phyloP scores from a whole-genome alignment of 768 basidiomycete species.

The Boletus fagicola region DNA sequence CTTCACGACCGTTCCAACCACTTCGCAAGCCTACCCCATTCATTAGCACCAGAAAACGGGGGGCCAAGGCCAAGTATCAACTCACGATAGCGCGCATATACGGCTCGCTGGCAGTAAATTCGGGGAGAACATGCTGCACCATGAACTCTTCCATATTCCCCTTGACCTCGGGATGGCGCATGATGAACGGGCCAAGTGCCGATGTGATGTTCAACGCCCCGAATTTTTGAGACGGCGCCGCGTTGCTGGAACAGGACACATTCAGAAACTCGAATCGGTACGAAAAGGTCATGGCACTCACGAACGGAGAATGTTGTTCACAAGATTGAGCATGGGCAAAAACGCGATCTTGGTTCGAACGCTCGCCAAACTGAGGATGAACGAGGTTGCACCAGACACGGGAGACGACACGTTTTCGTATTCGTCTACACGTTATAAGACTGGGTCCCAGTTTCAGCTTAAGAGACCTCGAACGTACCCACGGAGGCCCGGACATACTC shows the following conservation, averaged over 20 bases:
- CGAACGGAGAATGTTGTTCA: constrained; percentile 71
- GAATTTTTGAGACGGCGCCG: constrained; percentile 65
- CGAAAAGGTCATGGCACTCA: constrained; percentile 34
- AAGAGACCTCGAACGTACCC: constrained; percentile 43
- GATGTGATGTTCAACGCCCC: constrained; percentile 84
- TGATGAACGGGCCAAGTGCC: constrained; percentile 73
- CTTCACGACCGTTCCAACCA: constrained; percentile 73
- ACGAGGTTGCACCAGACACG: constrained; percentile 74
- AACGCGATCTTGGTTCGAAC: constrained; percentile 83
- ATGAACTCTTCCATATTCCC: constrained; percentile 76
- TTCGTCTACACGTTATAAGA: constrained; percentile 54
- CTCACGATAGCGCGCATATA: constrained; percentile 78
- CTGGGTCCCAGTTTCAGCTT: background rate
- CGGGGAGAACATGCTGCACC: constrained; percentile 69
- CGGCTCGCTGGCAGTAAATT: constrained; percentile 61
- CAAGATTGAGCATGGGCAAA: constrained; percentile 73
- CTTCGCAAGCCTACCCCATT: constrained; percentile 66
- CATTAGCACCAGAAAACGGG: background rate
- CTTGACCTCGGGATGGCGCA: constrained; percentile 81
- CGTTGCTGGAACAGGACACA: constrained; percentile 33
- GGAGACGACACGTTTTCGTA: constrained; percentile 77
- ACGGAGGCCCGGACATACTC: constrained; percentile 77
- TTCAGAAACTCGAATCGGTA: background rate
- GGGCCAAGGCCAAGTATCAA: constrained; percentile 11
- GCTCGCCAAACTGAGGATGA: constrained; percentile 74